Base-by-base conservation (phyloP, 208 protist species). In the Willaertia magna region DNA sequence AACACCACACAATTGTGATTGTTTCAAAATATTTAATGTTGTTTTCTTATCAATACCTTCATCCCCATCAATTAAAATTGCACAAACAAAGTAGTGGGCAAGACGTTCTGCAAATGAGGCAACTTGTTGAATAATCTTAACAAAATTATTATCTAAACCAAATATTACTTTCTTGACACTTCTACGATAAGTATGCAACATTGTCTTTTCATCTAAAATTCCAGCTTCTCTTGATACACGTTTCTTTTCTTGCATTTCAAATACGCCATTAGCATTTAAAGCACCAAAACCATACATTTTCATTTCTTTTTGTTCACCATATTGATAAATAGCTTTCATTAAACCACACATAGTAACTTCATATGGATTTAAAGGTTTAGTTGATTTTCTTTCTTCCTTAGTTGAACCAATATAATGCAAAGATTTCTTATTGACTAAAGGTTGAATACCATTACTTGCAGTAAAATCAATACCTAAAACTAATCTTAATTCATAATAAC, bases 261-360 rank as follows among this genome's bases (percentile, higher is more conserved):
- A 78, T 26, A 78, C 30, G 22, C 16, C 4, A 48, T 46, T 79
- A 34, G 55, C 26, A 42, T 47, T 49, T n/a, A 79, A 9, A 79
- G 1, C 42, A 30, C 75, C 75, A 79, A 79, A 79, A 30, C 75
- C 75, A 79, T 79, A 79, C 39, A 48, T 79, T 79, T 79, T 79
- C 75, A 78, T 78, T 46, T 78, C 74, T 16, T 16, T 12, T 78
- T 78, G 74, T 26, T 78, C 1, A 46, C 74, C 42, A 40, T 46
- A 78, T 78, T 42, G 74, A 40, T 78, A 47, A 47, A 78, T n/a
- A 4, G 74, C 30, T 44, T n/a, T 12, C 42, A 40, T 78, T 6
- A 78, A 39, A 78, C 74, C 74, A 78, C 42, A 14, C 42, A 78
- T 46, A 43, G 16, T 46, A 20, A 30, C 22, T 44, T 78, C 40